A percentile compares a stretch with the other conserved stretches of the same genome.
These are phyloP conservation scores for Solanum chacoense DNA, from an alignment of 305 asterid genomes.

Conservation along the genomic window DNA sequence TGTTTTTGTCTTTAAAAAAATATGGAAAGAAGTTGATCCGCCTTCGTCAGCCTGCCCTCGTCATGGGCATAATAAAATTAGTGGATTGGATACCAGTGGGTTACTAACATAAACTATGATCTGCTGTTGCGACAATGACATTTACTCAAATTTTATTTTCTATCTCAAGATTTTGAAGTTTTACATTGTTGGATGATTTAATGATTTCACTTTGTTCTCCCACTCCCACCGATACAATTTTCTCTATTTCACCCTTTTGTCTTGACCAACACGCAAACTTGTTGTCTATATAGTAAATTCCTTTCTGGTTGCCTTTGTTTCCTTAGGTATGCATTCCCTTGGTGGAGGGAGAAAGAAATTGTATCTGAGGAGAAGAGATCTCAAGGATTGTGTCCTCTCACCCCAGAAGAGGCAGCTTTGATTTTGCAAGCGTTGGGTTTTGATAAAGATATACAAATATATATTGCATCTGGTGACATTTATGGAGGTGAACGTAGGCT, in stretches of 20 bases:
- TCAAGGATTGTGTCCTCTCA: slow-evolving; percentile 87
- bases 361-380: slow-evolving; percentile 70
- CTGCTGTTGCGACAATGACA: not conserved
- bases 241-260: not conserved
- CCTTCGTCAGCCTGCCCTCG: not conserved
- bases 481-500: slow-evolving; percentile 84
- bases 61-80: not conserved
- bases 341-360: slow-evolving; percentile 99
- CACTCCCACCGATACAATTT: not conserved
- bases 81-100: not conserved
- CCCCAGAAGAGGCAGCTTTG: slow-evolving; percentile 89
- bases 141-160: not conserved
- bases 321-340: slow-evolving; percentile 87
- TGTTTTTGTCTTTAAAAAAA: not conserved
- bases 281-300: not conserved
- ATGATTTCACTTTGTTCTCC: not conserved
- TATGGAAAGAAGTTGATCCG: not conserved
- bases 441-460: slow-evolving; percentile 59
- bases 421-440: slow-evolving; percentile 70
- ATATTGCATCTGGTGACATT: slow-evolving; percentile 95
- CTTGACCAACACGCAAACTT: not conserved
- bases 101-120: not conserved
- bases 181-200: not conserved
- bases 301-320: slow-evolving; percentile 3
- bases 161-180: not conserved